These are phyloP conservation scores for Cytospora chrysosperma DNA, from an alignment of 2,329 filamentous ascomycete genomes.

Conservation along the genomic window DNA sequence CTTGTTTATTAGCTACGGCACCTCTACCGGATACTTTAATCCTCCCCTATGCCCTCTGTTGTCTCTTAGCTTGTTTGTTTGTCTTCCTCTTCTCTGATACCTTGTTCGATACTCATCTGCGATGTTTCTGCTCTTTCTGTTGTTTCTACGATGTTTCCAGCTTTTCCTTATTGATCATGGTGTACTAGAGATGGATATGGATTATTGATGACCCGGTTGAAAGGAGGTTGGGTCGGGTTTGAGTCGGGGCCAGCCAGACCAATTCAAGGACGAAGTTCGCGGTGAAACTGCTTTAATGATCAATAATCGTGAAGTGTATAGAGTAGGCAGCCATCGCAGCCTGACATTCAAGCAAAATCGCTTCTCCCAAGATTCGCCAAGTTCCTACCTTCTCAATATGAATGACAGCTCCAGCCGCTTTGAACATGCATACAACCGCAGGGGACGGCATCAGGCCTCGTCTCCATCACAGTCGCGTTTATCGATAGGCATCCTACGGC, in stretches of 20 bases:
- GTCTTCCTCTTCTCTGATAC: constrained; percentile 47
- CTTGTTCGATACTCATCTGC: constrained; percentile 57
- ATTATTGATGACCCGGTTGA: not conserved
- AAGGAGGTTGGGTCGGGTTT: not conserved
- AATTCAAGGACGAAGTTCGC: constrained; percentile 15
- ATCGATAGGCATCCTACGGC: too few relatives aligned
- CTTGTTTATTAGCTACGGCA: constrained; percentile 49
- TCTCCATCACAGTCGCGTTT: not conserved
- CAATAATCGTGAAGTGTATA: constrained; percentile 16
- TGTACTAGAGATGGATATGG: constrained; percentile 22
- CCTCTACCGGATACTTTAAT: constrained; percentile 42
- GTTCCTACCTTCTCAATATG: not conserved
- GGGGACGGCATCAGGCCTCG: not conserved
- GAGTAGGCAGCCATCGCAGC: constrained; percentile 6
- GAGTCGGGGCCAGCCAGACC: constrained; percentile 5
- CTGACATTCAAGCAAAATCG: constrained; percentile 22
- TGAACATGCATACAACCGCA: not conserved
- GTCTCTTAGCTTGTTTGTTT: constrained; percentile 31
- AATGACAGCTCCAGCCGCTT: not conserved
- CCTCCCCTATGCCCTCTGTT: constrained; percentile 33
- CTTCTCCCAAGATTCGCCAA: constrained; percentile 8
- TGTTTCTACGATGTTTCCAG: constrained; percentile 13
- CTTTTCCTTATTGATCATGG: constrained; percentile 7
- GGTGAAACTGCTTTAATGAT: constrained; percentile 19
- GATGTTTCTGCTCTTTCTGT: constrained; percentile 25